These are phyloP conservation scores for Fraxinus platypoda DNA, from an alignment of 305 asterid species.

Conservation along the genomic window DNA sequence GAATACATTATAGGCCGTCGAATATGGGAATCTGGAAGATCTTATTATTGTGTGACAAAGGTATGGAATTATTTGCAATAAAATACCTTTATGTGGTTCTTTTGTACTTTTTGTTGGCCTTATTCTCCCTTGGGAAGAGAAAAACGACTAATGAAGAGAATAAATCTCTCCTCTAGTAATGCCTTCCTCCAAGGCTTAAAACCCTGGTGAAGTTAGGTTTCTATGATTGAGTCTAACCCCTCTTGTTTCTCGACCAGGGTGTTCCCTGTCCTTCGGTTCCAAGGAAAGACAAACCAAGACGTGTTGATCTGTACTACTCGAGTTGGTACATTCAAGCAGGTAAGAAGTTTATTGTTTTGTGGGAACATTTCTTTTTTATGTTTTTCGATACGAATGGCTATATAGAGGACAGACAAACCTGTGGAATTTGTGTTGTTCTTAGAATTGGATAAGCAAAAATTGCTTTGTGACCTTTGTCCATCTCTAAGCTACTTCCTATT, in stretches of 20 bases:
- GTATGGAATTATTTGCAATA: conserved; percentile 21
- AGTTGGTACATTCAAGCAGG: conserved; percentile 90
- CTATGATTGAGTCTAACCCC: conserved; percentile 14
- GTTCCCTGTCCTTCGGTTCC: conserved; percentile 61
- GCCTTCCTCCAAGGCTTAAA: not conserved
- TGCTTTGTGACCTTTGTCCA: not conserved
- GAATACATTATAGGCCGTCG: conserved; percentile 90
- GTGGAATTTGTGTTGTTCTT: not conserved
- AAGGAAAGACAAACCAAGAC: conserved; percentile 68
- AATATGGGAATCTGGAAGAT: conserved; percentile 83
- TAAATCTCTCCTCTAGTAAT: not conserved
- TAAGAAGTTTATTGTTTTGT: conserved; percentile 23
- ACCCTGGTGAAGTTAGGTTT: not conserved
- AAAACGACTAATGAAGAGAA: not conserved
- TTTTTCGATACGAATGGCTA: not conserved
- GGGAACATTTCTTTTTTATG: not conserved
- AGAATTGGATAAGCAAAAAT: not conserved
- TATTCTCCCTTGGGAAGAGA: not conserved
- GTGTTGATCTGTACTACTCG: conserved; percentile 79
- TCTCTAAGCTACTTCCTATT: not conserved
- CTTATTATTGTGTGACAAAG: conserved; percentile 84
- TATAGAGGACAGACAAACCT: not conserved
- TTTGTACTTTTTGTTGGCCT: not conserved
- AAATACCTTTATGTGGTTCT: conserved; percentile 3
- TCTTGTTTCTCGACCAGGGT: conserved; percentile 45